Evolutionary conservation across 225 moss, liverwort and hornwort species (phyloP).

Genomic region (Climacium dendroides): DNA sequence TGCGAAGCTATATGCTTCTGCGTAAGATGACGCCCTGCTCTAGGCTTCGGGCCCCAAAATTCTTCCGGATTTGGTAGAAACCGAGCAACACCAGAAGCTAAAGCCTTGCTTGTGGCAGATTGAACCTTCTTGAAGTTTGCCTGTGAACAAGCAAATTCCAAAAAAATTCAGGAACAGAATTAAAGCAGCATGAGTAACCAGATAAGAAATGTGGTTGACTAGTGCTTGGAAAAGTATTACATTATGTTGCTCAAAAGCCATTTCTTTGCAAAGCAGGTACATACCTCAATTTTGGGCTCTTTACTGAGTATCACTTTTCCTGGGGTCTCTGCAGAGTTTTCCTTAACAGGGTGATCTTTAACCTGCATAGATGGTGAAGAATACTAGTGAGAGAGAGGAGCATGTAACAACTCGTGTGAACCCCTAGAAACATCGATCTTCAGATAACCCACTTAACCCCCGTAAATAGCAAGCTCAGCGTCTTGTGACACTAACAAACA

Average conservation of each 20-base stretch:
- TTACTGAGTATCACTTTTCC: slow-evolving; percentile 81
- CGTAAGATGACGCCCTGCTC: slow-evolving; percentile 83
- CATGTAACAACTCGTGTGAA: background rate
- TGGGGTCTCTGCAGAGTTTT: slow-evolving; percentile 57
- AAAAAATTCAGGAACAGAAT: background rate
- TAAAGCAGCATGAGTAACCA: background rate
- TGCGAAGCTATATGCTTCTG: slow-evolving; percentile 66
- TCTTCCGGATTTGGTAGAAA: slow-evolving; percentile 98
- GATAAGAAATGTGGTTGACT: background rate
- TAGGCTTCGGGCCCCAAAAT: slow-evolving; percentile 97
- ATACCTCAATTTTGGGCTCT: slow-evolving; percentile 62
- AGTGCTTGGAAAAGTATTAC: background rate
- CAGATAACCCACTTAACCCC: background rate
- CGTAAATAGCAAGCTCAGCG: background rate
- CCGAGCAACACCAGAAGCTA: slow-evolving; percentile 80
- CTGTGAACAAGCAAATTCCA: background rate
- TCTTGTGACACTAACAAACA: background rate
- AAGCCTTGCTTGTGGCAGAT: slow-evolving; percentile 83
- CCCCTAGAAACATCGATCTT: background rate
- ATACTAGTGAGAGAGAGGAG: background rate
- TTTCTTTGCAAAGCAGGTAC: background rate
- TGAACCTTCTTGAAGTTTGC: slow-evolving; percentile 85
- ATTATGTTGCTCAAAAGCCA: background rate
- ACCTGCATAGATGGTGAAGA: slow-evolving; percentile 43
- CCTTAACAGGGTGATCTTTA: slow-evolving; percentile 85